Conservation (phyloP, 192 early-diverging fungal genomes). For the Podila minutissima region DNA sequence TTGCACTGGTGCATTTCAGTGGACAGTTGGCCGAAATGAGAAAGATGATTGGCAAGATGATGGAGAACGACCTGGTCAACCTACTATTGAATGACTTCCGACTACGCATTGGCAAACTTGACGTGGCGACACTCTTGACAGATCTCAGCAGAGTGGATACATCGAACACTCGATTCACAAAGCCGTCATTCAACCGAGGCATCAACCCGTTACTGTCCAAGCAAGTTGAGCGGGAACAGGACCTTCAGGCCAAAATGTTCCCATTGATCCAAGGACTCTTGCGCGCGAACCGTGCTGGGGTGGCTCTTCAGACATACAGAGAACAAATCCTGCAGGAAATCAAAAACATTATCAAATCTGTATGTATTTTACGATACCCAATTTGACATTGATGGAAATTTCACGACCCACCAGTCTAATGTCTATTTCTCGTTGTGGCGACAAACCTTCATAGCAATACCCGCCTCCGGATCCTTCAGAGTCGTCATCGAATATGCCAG, state of each 20-base stretch:
- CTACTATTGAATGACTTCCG: conserved; percentile 71
- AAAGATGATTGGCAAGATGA: conserved; percentile 71
- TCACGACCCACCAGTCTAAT: not conserved
- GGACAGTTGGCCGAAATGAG: conserved; percentile 73
- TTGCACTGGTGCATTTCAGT: conserved; percentile 66
- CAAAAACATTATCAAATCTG: conserved; percentile 79
- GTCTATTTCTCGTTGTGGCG: not conserved
- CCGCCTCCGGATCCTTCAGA: conserved; percentile 39
- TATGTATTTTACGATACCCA: conserved; percentile 47
- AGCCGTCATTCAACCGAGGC: conserved; percentile 38
- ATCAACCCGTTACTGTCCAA: conserved; percentile 42
- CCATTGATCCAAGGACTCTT: conserved; percentile 85
- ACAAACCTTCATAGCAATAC: conserved; percentile 44
- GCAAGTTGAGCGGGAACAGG: conserved; percentile 44
- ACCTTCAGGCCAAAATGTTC: conserved; percentile 64
- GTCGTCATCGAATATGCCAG: not conserved
- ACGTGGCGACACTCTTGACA: conserved; percentile 46
- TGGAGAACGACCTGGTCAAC: conserved; percentile 78
- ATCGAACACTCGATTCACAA: conserved; percentile 42
- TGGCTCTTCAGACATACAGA: conserved; percentile 79
- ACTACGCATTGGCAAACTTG: conserved; percentile 60
- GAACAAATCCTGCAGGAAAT: conserved; percentile 81
- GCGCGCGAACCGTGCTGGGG: conserved; percentile 72
- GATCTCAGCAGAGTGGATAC: conserved; percentile 44
- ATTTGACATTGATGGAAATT: not conserved